Percentiles rank a stretch among this genome's conserved stretches.
These are phyloP conservation scores for Wickerhamiella vanderwaltii DNA, from an alignment of 805 yeast species.

Conservation along the genomic window DNA sequence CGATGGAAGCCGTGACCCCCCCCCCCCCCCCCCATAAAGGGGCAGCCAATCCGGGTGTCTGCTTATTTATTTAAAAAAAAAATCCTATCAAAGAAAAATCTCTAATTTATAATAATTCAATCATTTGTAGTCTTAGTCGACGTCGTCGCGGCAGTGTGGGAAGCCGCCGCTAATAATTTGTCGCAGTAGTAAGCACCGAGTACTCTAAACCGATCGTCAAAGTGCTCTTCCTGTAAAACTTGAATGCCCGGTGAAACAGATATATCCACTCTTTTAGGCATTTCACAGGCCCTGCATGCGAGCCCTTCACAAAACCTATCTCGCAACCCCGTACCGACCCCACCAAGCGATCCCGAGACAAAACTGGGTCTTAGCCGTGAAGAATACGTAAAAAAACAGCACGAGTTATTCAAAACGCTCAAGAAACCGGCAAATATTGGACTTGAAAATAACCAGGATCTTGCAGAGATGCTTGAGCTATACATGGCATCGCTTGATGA, in stretches of 20 bases:
- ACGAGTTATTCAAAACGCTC: slow-evolving; percentile 21
- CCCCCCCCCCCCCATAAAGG: background rate
- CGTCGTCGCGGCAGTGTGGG: no score
- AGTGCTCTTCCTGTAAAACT: no score
- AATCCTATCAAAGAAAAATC: no score
- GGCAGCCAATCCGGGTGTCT: no score
- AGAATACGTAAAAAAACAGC: slow-evolving; percentile 22
- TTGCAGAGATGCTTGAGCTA: slow-evolving; percentile 19
- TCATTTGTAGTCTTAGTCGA: no score
- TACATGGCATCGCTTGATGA: slow-evolving; percentile 24
- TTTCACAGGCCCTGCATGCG: slow-evolving; percentile 9
- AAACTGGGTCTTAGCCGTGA: slow-evolving; percentile 6
- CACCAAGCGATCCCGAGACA: background rate
- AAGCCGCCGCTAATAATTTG: no score
- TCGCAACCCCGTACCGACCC: background rate
- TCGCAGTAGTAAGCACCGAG: no score
- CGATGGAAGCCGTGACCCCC: slow-evolving; percentile 1
- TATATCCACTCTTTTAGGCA: slow-evolving; percentile 9
- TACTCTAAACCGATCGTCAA: no score
- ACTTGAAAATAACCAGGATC: slow-evolving; percentile 13
- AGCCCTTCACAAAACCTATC: background rate
- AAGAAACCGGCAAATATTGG: slow-evolving; percentile 15
- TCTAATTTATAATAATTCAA: no score
- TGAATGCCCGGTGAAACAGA: slow-evolving; percentile 6
- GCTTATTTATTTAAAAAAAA: no score